These are phyloP conservation scores for Aureobasidium sp. DNA, from an alignment of 2,329 filamentous ascomycete species.

Conservation along the genomic window DNA sequence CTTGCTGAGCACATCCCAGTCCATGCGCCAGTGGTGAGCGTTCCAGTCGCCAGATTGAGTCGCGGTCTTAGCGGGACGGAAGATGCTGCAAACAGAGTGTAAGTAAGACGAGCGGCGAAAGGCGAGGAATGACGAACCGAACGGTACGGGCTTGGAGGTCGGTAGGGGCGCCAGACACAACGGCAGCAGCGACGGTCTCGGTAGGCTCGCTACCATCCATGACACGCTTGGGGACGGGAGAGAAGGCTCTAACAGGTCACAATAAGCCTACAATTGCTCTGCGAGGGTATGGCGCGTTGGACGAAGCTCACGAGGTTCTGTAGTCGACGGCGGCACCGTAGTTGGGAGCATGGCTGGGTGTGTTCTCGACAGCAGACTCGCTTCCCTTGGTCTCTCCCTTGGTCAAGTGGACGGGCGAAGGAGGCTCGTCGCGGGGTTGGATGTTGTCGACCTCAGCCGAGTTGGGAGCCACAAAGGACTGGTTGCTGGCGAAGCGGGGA, in stretches of 20 bases:
- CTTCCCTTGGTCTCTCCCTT: slow-evolving; percentile 42
- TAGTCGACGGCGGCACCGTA: slow-evolving; percentile 78
- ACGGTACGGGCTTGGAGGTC: slow-evolving; percentile 93
- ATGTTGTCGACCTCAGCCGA: slow-evolving; percentile 27
- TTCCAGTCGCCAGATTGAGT: slow-evolving; percentile 92
- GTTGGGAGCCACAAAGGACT: slow-evolving; percentile 31
- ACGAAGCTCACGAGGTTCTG: slow-evolving; percentile 70
- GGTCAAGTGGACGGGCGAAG: slow-evolving; percentile 16
- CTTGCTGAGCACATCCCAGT: slow-evolving; percentile 90
- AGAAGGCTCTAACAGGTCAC: slow-evolving; percentile 61
- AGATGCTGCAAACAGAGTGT: slow-evolving; percentile 60
- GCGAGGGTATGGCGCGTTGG: neutral
- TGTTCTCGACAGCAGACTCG: slow-evolving; percentile 44
- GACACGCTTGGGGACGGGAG: slow-evolving; percentile 79
- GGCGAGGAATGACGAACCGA: slow-evolving; percentile 53
- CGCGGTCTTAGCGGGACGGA: slow-evolving; percentile 83
- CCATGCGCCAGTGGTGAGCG: slow-evolving; percentile 85
- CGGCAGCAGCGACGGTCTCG: slow-evolving; percentile 68
- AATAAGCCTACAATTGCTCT: slow-evolving; percentile 23
- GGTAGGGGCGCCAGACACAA: slow-evolving; percentile 84
- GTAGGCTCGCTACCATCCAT: slow-evolving; percentile 85
- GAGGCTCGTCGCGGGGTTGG: slow-evolving; percentile 16
- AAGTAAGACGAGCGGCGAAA: slow-evolving; percentile 17
- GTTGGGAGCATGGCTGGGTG: slow-evolving; percentile 65
- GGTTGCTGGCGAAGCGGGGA: slow-evolving; percentile 14